Percentiles rank a stretch among this genome's conserved stretches.
phyloP scores from a whole-genome alignment of 768 basidiomycete genomes.

The Leucocoprinus sp. region DNA sequence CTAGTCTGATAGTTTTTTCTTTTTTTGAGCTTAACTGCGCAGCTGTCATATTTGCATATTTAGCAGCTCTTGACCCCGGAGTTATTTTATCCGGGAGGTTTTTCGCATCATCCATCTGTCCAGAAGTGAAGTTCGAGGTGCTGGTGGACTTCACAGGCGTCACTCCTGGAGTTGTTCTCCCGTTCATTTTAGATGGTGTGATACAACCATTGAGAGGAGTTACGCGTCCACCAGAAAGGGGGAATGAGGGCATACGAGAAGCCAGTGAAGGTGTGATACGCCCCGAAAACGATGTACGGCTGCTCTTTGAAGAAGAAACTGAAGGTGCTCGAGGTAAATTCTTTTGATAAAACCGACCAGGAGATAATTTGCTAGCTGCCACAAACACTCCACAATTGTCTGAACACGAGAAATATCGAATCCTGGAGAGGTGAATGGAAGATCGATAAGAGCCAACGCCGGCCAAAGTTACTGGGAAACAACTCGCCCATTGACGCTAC shows the following conservation, averaged over 20 bases:
- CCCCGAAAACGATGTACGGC: slow-evolving; percentile 44
- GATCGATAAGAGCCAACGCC: not conserved
- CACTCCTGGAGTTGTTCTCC: slow-evolving; percentile 29
- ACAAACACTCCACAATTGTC: slow-evolving; percentile 89
- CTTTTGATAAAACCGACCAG: slow-evolving; percentile 33
- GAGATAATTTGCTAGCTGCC: slow-evolving; percentile 69
- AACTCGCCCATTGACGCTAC: slow-evolving; percentile 80
- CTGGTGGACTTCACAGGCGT: slow-evolving; percentile 27
- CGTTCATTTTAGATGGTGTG: slow-evolving; percentile 35
- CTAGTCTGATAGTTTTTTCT: slow-evolving; percentile 5
- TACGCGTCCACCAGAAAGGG: slow-evolving; percentile 29
- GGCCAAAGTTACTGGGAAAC: not conserved
- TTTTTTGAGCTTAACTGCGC: slow-evolving; percentile 59
- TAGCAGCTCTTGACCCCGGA: slow-evolving; percentile 77
- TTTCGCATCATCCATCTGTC: slow-evolving; percentile 23
- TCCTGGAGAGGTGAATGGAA: slow-evolving; percentile 32
- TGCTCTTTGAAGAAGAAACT: slow-evolving; percentile 64
- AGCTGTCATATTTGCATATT: slow-evolving; percentile 79
- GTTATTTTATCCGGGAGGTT: slow-evolving; percentile 46
- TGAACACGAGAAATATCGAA: slow-evolving; percentile 80
- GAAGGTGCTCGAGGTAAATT: slow-evolving; percentile 57
- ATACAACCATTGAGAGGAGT: slow-evolving; percentile 39
- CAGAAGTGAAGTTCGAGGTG: slow-evolving; percentile 25
- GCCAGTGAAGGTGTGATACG: slow-evolving; percentile 42
- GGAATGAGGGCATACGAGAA: slow-evolving; percentile 28